Percentiles rank a stretch among this genome's conserved stretches.
phyloP scores from a whole-genome alignment of 2,329 filamentous ascomycete genomes.

The Mycosphaerella sp. region DNA sequence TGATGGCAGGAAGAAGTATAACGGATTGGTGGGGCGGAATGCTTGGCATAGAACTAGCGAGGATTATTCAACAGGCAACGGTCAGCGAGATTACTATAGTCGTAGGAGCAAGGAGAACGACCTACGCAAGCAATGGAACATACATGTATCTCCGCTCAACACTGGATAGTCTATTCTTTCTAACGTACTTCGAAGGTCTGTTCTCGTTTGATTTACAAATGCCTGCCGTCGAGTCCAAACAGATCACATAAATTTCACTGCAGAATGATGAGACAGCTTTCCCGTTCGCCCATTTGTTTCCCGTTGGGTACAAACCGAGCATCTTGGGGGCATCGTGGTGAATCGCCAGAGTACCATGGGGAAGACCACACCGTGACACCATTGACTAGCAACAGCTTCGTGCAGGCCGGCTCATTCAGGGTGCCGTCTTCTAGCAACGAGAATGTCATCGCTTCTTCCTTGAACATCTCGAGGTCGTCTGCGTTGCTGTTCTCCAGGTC shows the following conservation, averaged over 20 bases:
- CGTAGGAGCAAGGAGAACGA: too few relatives aligned
- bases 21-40: neutral
- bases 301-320: slow-evolving; percentile 40
- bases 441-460: slow-evolving; percentile 45
- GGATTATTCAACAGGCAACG: neutral
- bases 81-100: too few relatives aligned
- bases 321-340: slow-evolving; percentile 50
- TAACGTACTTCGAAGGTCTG: slow-evolving; percentile 38
- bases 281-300: slow-evolving; percentile 50
- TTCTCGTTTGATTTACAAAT: slow-evolving; percentile 42
- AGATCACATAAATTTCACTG: slow-evolving; percentile 46
- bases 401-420: slow-evolving; percentile 45
- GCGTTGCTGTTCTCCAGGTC: slow-evolving; percentile 47
- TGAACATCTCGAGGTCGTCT: slow-evolving; percentile 42
- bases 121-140: too few relatives aligned
- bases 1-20: neutral
- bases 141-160: too few relatives aligned
- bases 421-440: slow-evolving; percentile 52
- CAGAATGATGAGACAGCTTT: slow-evolving; percentile 45
- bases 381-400: slow-evolving; percentile 51
- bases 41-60: neutral
- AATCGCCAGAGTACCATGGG: slow-evolving; percentile 52
- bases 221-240: slow-evolving; percentile 42
- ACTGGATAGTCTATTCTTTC: neutral
- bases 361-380: slow-evolving; percentile 56